Percentiles rank a stretch among this genome's conserved stretches.
Evolutionary conservation across 2,329 filamentous ascomycete species (phyloP).

Genomic region (Diaporthe australafricana): DNA sequence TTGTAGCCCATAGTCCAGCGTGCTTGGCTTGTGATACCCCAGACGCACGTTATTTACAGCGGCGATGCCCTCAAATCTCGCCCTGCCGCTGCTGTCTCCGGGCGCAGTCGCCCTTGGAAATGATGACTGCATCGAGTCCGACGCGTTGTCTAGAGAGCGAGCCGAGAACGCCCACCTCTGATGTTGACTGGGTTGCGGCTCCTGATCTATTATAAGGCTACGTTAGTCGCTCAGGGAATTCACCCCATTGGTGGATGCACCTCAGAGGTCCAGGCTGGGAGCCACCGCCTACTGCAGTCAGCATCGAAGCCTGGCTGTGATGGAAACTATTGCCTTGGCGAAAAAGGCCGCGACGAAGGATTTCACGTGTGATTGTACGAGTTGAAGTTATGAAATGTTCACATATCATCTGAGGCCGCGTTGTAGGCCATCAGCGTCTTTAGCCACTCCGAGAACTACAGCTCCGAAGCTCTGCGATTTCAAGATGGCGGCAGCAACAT

Average conservation of each 20-base stretch:
- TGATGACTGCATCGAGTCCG: neutral
- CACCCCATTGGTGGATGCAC: neutral
- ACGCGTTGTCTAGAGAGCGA: neutral
- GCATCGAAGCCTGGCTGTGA: neutral
- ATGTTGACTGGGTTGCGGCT: neutral
- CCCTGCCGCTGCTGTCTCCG: neutral
- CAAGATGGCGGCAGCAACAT: neutral
- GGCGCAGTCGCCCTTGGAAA: conserved; percentile 9
- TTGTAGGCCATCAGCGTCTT: too few species aligned
- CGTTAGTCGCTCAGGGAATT: neutral
- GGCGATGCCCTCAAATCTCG: neutral
- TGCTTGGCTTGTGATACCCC: neutral
- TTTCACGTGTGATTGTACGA: neutral
- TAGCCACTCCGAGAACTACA: neutral
- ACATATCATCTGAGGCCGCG: neutral
- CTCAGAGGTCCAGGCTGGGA: neutral
- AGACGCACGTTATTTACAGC: neutral
- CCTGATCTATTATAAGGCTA: neutral
- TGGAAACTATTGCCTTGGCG: conserved; percentile 16
- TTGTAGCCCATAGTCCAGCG: too few species aligned
- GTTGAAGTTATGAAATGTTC: neutral
- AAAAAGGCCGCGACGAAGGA: neutral
- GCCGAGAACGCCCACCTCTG: neutral
- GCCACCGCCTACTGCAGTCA: conserved; percentile 21
- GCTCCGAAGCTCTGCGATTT: neutral